Evolutionary conservation across 1,139 yeast genomes (phyloP), one percentile per base, ranked within the genome.

Genomic region (Sugiyamaella paludigena): DNA sequence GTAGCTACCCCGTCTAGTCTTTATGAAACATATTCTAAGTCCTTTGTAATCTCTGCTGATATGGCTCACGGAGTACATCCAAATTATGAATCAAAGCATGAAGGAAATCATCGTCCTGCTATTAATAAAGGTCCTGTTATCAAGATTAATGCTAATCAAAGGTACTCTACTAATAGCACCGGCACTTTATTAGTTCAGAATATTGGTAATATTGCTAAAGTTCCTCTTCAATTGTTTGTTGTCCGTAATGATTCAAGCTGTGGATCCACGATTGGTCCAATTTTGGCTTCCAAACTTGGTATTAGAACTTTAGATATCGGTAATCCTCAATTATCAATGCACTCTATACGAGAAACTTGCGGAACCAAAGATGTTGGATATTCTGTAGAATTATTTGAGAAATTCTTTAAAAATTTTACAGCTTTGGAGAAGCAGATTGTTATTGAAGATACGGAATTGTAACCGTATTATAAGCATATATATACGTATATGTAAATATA

Each of bases 41-140:
- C 98, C 1, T 91, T 92, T 68, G 77, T 92, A 59, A 70, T 92
- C 45, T 91, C 98, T 0, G 88, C 96, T 0, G 98, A 92, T 66
- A 92, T 88, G 83, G 96, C 98, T 1, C 98, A 92, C 64, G 98
- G 96, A 29, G 84, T 91, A 34, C 96, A 92, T 65, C 98, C 98
- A 53, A 92, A 92, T 68, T 92, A 91, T 67, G 71, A 79, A 8
- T 78, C 76, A 45, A 79, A 79, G 59, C 87, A 92, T 66, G 98
- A 92, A 65, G 66, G 79, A 12, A 74, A 77, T 54, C 95, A 91
- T 67, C 80, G 81, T 55, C 98, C 98, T 1, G 77, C 77, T 47
- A 71, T 92, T 54, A 94, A 94, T 63, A 75, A 76, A 46, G 98
- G 98, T 4, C 97, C 98, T 0, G 97, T 89, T 9, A 81, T 92